These are phyloP conservation scores for Xylona heveae DNA, from an alignment of 495 filamentous ascomycete species.

Conservation along the genomic window DNA sequence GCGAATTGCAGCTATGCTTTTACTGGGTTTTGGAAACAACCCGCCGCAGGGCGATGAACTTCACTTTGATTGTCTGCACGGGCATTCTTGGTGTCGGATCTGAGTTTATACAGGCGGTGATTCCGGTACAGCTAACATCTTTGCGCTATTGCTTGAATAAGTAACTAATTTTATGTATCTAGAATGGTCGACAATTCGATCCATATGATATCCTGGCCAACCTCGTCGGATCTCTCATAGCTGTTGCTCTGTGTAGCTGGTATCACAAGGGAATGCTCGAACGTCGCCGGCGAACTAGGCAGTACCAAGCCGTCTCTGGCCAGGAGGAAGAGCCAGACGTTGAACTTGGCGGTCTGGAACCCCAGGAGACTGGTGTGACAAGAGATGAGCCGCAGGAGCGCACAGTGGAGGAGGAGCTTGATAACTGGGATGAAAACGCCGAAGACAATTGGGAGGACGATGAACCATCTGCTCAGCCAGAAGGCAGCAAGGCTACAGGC, in stretches of 20 bases:
- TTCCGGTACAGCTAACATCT: constrained; percentile 25
- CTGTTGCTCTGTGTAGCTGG: constrained; percentile 55
- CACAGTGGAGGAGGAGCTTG: constrained; percentile 52
- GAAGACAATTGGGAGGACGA: constrained; percentile 55
- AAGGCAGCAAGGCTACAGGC: too few species aligned
- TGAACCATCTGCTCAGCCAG: too few species aligned
- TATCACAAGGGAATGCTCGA: constrained; percentile 95
- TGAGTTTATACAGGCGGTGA: constrained; percentile 60
- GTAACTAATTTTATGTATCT: background rate
- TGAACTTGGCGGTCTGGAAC: constrained; percentile 13
- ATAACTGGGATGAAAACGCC: constrained; percentile 69
- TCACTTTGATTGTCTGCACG: constrained; percentile 69
- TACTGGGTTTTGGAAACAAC: constrained; percentile 95
- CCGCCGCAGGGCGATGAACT: constrained; percentile 59
- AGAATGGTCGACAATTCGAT: constrained; percentile 64
- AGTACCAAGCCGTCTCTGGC: constrained; percentile 40
- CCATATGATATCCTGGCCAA: constrained; percentile 74
- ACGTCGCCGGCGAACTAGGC: constrained; percentile 51
- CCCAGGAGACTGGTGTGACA: constrained; percentile 11
- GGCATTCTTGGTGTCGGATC: constrained; percentile 55
- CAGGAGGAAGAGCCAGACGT: constrained; percentile 21
- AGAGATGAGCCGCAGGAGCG: constrained; percentile 6
- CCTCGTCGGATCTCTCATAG: constrained; percentile 51
- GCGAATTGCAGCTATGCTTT: constrained; percentile 48
- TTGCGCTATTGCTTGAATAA: background rate